phyloP scores from a whole-genome alignment of 2,329 filamentous ascomycete genomes.

The Penicillium sp. region DNA sequence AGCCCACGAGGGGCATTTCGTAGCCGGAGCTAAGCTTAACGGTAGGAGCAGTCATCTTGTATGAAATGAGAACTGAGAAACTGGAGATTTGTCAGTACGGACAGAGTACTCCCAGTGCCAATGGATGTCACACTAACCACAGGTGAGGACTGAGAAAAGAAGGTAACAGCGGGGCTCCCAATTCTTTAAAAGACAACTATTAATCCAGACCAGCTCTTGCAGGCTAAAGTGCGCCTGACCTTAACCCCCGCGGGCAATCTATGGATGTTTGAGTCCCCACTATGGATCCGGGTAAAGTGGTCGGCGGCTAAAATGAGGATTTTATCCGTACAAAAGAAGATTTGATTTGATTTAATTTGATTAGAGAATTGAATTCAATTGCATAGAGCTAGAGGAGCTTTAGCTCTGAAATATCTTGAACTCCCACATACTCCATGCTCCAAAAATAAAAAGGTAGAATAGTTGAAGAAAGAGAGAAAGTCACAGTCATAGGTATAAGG shows the following conservation, averaged over 20 bases:
- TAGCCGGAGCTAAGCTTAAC: constrained; percentile 28
- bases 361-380: too few species aligned
- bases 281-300: not conserved
- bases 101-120: not conserved
- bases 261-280: not conserved
- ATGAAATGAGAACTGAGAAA: not conserved
- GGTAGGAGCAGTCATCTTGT: constrained; percentile 24
- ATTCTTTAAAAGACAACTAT: not conserved
- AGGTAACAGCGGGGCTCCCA: not conserved
- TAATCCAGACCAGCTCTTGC: not conserved
- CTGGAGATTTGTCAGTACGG: not conserved
- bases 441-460: not conserved
- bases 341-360: not conserved
- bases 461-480: constrained; percentile 1
- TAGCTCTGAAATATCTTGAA: not conserved
- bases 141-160: not conserved
- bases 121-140: not conserved
- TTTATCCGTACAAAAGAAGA: not conserved
- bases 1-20: constrained; percentile 44
- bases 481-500: constrained; percentile 12
- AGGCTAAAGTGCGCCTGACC: constrained; percentile 4
- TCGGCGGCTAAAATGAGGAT: constrained; percentile 11
- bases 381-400: too few species aligned
- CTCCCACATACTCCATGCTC: not conserved
- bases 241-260: not conserved